Base-by-base conservation (phyloP, 192 early-diverging fungal genomes). In the Backusella circina region DNA sequence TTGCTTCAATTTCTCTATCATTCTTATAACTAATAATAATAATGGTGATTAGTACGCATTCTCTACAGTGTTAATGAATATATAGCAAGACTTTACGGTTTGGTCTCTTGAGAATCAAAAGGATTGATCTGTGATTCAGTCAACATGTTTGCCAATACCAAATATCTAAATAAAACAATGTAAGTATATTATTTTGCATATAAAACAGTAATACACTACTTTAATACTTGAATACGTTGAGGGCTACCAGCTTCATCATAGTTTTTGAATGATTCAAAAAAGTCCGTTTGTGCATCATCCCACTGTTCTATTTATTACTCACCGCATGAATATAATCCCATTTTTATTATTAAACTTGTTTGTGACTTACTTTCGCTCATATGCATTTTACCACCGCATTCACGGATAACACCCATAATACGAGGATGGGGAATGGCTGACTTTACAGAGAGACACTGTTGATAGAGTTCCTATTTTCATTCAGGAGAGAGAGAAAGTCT, bases 301-400 rank as follows among this genome's bases (percentile, higher is more conserved):
- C 97, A 99, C 72, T 94, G 89, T 82, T 93, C 88, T 92, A 75
- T 28, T 1, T 72, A 9, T 41, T 39, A 41, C 41, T 32, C n/a
- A n/a, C 33, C 21, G 51, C 51, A 54, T 54, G 15, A 57, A 57
- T 3, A 12, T 3, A 37, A 41, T 2, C 26, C 1, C 7, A 12
- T 23, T 3, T 31, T 6, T 32, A 18, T n/a, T 30, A 36, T 38
- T 1, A 38, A 71, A 23, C 12, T 50, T 71, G 16, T 37, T 35
- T 10, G 38, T 54, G 57, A 75, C 85, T 82, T 89, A 85, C 89
- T 90, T 86, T 99, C 97, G 66, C 85, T 85, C 96, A 99, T 98
- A 81, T 96, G 93, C 95, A 99, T 97, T 76, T 98, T 99, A 28
- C 97, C 97, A 33, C 96, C 97, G 78, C 95, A 97, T 86, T 98